Conservation (phyloP, 2,329 filamentous ascomycete genomes). For the Monosporascus sp. region DNA sequence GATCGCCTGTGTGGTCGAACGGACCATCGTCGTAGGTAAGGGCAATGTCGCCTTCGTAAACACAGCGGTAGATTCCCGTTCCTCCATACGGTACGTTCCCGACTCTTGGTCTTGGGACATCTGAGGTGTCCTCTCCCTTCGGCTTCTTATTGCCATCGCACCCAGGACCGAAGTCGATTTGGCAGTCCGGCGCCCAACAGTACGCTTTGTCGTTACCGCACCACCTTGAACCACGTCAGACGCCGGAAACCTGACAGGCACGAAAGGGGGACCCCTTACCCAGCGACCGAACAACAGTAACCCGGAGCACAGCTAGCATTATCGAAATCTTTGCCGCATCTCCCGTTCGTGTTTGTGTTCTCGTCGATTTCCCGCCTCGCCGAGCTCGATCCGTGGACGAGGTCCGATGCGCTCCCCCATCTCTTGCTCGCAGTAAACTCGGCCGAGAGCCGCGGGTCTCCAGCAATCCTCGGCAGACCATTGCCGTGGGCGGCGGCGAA, state of each 20-base stretch:
- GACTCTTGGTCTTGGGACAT: conserved; percentile 4
- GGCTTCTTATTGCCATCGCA: not conserved
- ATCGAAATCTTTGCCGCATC: not conserved
- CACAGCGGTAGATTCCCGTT: conserved; percentile 6
- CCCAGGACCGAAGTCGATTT: not conserved
- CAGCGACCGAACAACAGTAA: not conserved
- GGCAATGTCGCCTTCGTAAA: conserved; percentile 13
- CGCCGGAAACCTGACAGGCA: not conserved
- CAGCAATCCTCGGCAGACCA: not conserved
- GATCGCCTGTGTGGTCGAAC: conserved; percentile 15
- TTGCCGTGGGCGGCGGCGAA: not conserved
- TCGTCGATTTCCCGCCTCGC: not conserved
- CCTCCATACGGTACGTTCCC: conserved; percentile 8
- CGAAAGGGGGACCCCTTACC: not conserved
- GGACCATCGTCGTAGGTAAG: conserved; percentile 19
- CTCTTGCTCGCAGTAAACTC: not conserved
- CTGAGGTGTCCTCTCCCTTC: not conserved
- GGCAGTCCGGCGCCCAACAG: not conserved
- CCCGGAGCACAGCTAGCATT: not conserved
- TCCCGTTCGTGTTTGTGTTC: not conserved
- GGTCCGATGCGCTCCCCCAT: not conserved
- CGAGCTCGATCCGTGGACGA: not conserved
- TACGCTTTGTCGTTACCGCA: not conserved
- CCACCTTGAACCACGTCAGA: not conserved
- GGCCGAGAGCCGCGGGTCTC: not conserved